Evolutionary conservation across 2,329 filamentous ascomycete species (phyloP).

Genomic region (Scedosporium apiospermum): DNA sequence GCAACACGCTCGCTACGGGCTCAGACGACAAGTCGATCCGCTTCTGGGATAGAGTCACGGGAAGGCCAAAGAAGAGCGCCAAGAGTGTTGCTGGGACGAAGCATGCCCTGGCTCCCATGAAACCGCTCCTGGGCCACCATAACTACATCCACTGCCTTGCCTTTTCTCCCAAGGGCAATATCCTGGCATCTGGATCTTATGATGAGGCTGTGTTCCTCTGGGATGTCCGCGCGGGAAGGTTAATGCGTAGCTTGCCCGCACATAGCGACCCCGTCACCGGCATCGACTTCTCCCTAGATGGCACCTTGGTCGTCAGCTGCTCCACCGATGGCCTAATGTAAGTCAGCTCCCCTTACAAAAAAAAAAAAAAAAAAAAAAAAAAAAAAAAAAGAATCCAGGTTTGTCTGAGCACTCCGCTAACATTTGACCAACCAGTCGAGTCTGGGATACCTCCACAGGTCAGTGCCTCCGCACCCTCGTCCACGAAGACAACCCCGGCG

Average conservation of each 20-base stretch:
- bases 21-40: constrained; percentile 95
- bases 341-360: constrained; percentile 20
- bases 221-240: constrained; percentile 79
- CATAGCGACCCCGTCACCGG: constrained; percentile 92
- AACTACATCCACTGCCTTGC: constrained; percentile 93
- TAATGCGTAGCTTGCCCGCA: constrained; percentile 86
- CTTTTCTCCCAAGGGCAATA: constrained; percentile 97
- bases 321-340: constrained; percentile 83
- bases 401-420: too few relatives aligned
- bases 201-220: constrained; percentile 96
- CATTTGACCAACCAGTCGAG: constrained; percentile 42
- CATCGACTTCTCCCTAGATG: constrained; percentile 87
- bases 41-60: constrained; percentile 71
- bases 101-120: constrained; percentile 23
- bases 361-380: too few relatives aligned
- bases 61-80: constrained; percentile 40
- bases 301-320: constrained; percentile 85
- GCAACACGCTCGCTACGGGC: constrained; percentile 76
- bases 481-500: constrained; percentile 83
- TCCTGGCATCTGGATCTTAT: constrained; percentile 88
- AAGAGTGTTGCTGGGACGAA: constrained; percentile 17
- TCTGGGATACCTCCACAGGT: constrained; percentile 93
- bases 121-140: constrained; percentile 73
- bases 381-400: too few relatives aligned
- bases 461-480: constrained; percentile 93